Conservation (phyloP, 2,329 filamentous ascomycete genomes). For the Apiospora phragmitis region DNA sequence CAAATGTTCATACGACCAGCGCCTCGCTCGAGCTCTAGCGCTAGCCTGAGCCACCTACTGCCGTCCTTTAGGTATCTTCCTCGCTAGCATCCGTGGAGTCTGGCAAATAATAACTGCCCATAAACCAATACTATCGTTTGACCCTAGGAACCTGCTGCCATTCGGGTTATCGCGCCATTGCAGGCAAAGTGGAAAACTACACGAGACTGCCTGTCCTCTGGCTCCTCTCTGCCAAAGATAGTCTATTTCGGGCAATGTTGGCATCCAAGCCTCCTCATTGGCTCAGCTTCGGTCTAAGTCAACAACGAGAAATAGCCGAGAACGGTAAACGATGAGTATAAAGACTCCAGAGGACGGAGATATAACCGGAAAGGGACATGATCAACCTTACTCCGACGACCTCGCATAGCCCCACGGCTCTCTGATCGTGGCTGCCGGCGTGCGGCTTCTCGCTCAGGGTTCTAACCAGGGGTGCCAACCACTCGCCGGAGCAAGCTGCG, state of each 20-base stretch:
- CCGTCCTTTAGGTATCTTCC: not conserved
- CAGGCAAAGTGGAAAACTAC: not conserved
- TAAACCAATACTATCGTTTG: not conserved
- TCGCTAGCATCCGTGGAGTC: not conserved
- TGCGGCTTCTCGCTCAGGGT: not conserved
- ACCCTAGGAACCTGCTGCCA: not conserved
- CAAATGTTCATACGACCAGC: not conserved
- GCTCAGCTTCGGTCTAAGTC: not conserved
- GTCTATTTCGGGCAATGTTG: not conserved
- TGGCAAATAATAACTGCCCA: not conserved
- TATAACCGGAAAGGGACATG: not conserved
- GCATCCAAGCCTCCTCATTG: not conserved
- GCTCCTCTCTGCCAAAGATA: not conserved
- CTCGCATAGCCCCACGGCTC: not conserved
- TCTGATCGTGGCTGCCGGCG: not conserved
- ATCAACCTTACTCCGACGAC: not conserved
- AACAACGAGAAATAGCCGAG: not conserved
- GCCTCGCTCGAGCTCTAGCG: not conserved
- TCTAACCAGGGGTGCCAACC: not conserved
- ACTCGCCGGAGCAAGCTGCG: not conserved
- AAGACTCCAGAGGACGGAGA: not conserved
- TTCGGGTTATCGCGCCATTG: not conserved
- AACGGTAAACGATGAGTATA: not conserved
- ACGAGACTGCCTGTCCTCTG: not conserved
- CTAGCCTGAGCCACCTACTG: not conserved